A percentile compares a stretch with the other conserved stretches of the same genome.
These are phyloP conservation scores for Myriangium duriaei DNA, from an alignment of 2,329 filamentous ascomycete genomes.

Conservation along the genomic window DNA sequence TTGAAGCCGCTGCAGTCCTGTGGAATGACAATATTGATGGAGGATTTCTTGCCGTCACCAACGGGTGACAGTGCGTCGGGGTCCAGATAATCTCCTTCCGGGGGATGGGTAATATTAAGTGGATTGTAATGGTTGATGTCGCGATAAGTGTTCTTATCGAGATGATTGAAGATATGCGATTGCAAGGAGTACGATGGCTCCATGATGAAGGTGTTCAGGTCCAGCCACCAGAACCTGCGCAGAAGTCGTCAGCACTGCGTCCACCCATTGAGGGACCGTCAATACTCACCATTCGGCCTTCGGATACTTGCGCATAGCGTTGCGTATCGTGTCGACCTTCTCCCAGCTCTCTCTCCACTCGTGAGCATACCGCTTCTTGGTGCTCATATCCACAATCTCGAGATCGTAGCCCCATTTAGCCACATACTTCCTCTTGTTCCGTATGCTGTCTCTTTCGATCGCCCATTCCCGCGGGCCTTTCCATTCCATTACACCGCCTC, in stretches of 20 bases:
- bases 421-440: slow-evolving; percentile 86
- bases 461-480: slow-evolving; percentile 97
- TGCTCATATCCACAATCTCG: slow-evolving; percentile 96
- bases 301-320: slow-evolving; percentile 83
- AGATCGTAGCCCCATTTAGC: slow-evolving; percentile 86
- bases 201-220: slow-evolving; percentile 97
- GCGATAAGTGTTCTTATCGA: slow-evolving; percentile 66
- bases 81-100: slow-evolving; percentile 58
- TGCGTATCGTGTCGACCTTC: slow-evolving; percentile 88
- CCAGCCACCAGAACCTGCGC: slow-evolving; percentile 99
- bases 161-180: slow-evolving; percentile 73
- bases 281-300: slow-evolving; percentile 78
- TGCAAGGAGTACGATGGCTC: slow-evolving; percentile 85
- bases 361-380: slow-evolving; percentile 95
- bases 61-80: slow-evolving; percentile 54
- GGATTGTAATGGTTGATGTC: slow-evolving; percentile 97
- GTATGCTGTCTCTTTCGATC: slow-evolving; percentile 88
- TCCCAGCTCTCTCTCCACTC: slow-evolving; percentile 99
- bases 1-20: slow-evolving; percentile 97
- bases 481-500: slow-evolving; percentile 98
- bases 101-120: slow-evolving; percentile 80
- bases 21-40: slow-evolving; percentile 76
- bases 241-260: neutral
- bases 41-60: slow-evolving; percentile 65
- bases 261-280: neutral